Base-by-base conservation (phyloP, 2,329 filamentous ascomycete species). In the Fusarium continuum region DNA sequence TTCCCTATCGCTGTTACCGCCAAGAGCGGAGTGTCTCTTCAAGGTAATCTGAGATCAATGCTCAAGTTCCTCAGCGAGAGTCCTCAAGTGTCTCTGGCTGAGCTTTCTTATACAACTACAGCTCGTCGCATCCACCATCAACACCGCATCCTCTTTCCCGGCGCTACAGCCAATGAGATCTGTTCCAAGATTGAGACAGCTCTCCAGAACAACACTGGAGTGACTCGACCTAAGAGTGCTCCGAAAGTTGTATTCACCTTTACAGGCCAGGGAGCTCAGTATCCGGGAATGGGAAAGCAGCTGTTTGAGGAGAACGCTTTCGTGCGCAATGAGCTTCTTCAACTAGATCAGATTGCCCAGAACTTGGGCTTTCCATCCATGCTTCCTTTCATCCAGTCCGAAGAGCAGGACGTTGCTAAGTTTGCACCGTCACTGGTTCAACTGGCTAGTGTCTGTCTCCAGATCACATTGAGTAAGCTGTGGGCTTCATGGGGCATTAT, bases 81-180 rank as follows among this genome's bases (percentile, higher is more conserved):
- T 13, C 5, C 59, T 72, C 13, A 57, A 3, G 52, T 73, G 0
- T 45, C 59, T 11, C 55, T 65, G 84, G 73, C 82, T 80, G 62
- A 82, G 80, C 46, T 81, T 88, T 29, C 78, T 86, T 26, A 82
- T 70, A 64, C 65, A 70, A 88, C 61, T 1, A 63, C 62, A 1
- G 68, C 68, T 3, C 67, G 71, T 1, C 70, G 71, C 7, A 62
- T 62, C 2, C 71, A 73, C 8, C 61, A 72, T 3, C 58, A 82
- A 66, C 84, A 82, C 77, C 81, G 85, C 23, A 78, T 85, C 72
- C 61, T 67, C 5, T 5, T 64, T 28, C n/a, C 45, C 1, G 56
- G 38, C 0, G 47, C 45, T 0, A 40, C 45, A 0, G 13, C 16
- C 0, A 34, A 39, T 0, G 55, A 67, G 0, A 53, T 65, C 8